phyloP scores from a whole-genome alignment of 2,329 filamentous ascomycete genomes.

The Geosmithia morbida region DNA sequence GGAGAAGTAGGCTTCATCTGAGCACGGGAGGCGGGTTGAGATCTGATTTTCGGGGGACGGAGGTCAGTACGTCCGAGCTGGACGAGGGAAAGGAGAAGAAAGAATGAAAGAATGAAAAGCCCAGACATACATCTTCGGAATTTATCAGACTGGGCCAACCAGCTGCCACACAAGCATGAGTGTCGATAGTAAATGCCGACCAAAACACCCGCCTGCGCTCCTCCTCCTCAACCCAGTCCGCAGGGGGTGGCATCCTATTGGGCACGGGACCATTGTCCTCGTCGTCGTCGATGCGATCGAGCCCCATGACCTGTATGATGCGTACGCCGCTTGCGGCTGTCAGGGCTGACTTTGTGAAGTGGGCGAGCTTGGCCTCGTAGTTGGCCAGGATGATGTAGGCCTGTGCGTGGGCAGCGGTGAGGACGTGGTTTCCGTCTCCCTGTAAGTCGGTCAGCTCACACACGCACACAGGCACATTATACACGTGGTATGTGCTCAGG shows the following conservation, averaged over 20 bases:
- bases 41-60: constrained; percentile 33
- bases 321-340: constrained; percentile 59
- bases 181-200: constrained; percentile 69
- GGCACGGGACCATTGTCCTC: constrained; percentile 44
- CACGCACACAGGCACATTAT: background rate
- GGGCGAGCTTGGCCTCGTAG: constrained; percentile 75
- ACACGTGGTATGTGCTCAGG: background rate
- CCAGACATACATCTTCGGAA: constrained; percentile 44
- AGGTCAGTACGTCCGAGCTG: background rate
- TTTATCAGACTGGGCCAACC: constrained; percentile 81
- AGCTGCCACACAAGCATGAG: constrained; percentile 76
- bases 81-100: background rate
- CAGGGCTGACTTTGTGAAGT: constrained; percentile 76
- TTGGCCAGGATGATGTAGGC: constrained; percentile 60
- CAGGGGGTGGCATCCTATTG: constrained; percentile 56
- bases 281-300: constrained; percentile 60
- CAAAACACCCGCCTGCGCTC: constrained; percentile 79
- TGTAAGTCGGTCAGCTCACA: constrained; percentile 6
- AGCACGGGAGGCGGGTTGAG: constrained; percentile 64
- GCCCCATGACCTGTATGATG: constrained; percentile 69
- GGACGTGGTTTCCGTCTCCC: constrained; percentile 65
- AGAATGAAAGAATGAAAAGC: background rate
- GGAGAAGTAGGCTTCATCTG: constrained; percentile 60
- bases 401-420: constrained; percentile 69
- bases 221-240: constrained; percentile 62